These are phyloP conservation scores for Auricularia sp. DNA, from an alignment of 768 basidiomycete genomes.

Conservation along the genomic window DNA sequence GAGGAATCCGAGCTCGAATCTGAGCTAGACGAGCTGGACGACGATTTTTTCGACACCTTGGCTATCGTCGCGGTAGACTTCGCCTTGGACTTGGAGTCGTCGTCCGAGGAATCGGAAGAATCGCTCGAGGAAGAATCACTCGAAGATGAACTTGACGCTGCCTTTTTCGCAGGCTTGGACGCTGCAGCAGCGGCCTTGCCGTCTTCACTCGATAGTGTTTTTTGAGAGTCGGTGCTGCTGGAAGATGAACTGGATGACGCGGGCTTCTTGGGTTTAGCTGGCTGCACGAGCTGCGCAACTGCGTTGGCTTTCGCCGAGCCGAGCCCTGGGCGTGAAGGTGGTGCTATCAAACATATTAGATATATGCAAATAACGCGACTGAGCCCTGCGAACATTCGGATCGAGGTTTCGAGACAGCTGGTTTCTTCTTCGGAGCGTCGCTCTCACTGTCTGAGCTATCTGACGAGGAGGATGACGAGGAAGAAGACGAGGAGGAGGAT, in stretches of 20 bases:
- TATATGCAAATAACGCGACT: background rate
- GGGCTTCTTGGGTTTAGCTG: too few relatives aligned
- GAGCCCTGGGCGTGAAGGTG: background rate
- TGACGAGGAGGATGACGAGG: conserved; percentile 15
- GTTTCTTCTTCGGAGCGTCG: background rate
- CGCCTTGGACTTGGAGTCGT: conserved; percentile 9
- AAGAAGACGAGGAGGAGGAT: conserved; percentile 11
- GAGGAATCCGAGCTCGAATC: conserved; percentile 19
- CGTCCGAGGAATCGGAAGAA: conserved; percentile 11
- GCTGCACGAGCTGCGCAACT: background rate
- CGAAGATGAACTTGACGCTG: background rate
- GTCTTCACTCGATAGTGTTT: background rate
- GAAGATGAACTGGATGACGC: too few relatives aligned
- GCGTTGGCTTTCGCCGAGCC: background rate
- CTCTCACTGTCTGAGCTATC: background rate
- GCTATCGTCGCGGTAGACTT: background rate
- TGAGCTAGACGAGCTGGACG: conserved; percentile 9
- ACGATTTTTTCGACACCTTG: conserved; percentile 1
- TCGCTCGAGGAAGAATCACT: conserved; percentile 10
- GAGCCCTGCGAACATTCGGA: background rate
- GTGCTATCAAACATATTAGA: background rate
- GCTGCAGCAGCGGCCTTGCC: conserved; percentile 9
- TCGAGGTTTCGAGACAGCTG: background rate
- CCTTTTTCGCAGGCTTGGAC: background rate
- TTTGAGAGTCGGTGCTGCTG: background rate